These are phyloP conservation scores for Auriculariales sp. DNA, from an alignment of 768 basidiomycete genomes.

Conservation along the genomic window DNA sequence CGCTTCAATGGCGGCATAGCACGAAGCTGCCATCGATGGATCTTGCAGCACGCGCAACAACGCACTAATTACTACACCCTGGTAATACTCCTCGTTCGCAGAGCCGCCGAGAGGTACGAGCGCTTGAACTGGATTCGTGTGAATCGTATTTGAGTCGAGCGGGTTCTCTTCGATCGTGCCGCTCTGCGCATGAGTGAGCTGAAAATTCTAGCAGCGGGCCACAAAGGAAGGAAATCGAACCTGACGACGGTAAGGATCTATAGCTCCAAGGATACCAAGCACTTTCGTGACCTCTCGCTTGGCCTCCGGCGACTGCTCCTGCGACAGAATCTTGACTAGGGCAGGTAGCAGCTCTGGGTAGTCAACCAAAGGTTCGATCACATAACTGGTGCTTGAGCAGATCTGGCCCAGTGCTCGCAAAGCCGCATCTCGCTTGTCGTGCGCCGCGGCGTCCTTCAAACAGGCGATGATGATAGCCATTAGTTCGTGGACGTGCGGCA, in stretches of 20 bases:
- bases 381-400: conserved; percentile 90
- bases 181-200: background rate
- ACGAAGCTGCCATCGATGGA: conserved; percentile 23
- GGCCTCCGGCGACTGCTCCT: conserved; percentile 51
- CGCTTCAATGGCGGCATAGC: conserved; percentile 31
- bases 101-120: conserved; percentile 5
- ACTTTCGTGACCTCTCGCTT: conserved; percentile 88
- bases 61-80: conserved; percentile 29
- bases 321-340: conserved; percentile 72
- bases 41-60: conserved; percentile 29
- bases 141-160: background rate
- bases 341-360: conserved; percentile 82
- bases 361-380: conserved; percentile 80
- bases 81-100: conserved; percentile 32
- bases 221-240: conserved; percentile 25
- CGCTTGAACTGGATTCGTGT: background rate
- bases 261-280: conserved; percentile 85
- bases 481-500: conserved; percentile 68
- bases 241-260: conserved; percentile 93
- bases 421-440: conserved; percentile 80
- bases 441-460: conserved; percentile 75
- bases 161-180: background rate
- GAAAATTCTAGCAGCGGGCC: background rate
- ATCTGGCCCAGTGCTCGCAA: conserved; percentile 89
- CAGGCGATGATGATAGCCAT: conserved; percentile 83